Evolutionary conservation across 2,329 filamentous ascomycete genomes (phyloP), one percentile per base, ranked within the genome.

Genomic region (Fusarium compactum): DNA sequence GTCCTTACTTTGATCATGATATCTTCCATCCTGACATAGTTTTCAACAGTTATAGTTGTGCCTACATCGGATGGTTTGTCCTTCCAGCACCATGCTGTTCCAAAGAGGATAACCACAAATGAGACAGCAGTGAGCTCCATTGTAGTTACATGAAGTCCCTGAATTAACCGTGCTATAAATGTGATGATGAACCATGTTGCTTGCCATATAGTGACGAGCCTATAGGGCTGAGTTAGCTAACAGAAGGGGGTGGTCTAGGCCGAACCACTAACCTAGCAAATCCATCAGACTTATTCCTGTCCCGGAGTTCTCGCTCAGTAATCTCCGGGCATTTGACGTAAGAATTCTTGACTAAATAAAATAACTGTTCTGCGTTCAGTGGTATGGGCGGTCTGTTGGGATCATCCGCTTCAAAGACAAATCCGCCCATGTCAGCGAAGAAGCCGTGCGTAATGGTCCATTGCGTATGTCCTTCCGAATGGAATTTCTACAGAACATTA

Each of bases 381-480:
- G 67, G 57, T 25, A 68, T 25, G 1, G 30, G 30, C 1, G 40
- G 27, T 6, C 2, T 1, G 1, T 2, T 1, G 1, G 50, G 43
- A 30, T 47, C 56, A 0, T 32, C 8, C 2, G 47, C 29, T 4
- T 7, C 12, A 8, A 70, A 53, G 1, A 62, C 38, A 29, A 68
- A 68, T 11, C 65, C 65, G 1, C 61, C 67, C 65, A 70, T 68
- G 2, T 68, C 61, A 5, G 61, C 61, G 15, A 70, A 70, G 24
- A 70, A 70, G 2, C 44, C 65, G 38, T 68, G 65, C 0, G 54
- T 59, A 6, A 62, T 51, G 2, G 50, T 65, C 67, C 65, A 70
- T 16, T 52, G 14, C 10, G 14, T 24, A 9, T 32, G 24, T 18
- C 62, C 50, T 7, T 10, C 25, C 3, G 15, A 18, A 8, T 56